phyloP scores from a whole-genome alignment of 768 basidiomycete species.

The Leccinum variicolor region DNA sequence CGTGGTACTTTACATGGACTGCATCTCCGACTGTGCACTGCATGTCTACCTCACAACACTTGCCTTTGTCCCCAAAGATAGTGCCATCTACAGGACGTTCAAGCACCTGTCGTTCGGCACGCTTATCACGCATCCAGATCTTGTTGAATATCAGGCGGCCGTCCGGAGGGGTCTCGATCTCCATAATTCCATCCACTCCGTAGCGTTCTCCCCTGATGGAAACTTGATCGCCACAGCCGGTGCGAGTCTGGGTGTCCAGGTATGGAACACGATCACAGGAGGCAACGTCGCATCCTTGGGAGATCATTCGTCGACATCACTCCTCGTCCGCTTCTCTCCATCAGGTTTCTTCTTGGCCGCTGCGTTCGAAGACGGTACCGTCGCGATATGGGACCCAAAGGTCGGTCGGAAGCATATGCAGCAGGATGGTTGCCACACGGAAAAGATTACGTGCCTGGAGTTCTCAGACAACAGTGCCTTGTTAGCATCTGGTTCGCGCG shows the following conservation, averaged over 20 bases:
- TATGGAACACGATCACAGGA: slow-evolving; percentile 21
- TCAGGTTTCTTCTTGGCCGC: slow-evolving; percentile 20
- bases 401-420: slow-evolving; percentile 17
- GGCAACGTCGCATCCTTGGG: slow-evolving; percentile 20
- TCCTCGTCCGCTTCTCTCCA: slow-evolving; percentile 17
- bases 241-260: slow-evolving; percentile 15
- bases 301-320: slow-evolving; percentile 3
- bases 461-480: slow-evolving; percentile 15
- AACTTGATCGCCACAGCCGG: slow-evolving; percentile 16
- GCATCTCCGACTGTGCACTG: slow-evolving; percentile 19
- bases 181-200: slow-evolving; percentile 7
- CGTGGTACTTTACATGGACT: slow-evolving; percentile 17
- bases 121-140: neutral
- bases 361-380: slow-evolving; percentile 15
- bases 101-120: slow-evolving; percentile 5
- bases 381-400: slow-evolving; percentile 20
- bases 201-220: slow-evolving; percentile 13
- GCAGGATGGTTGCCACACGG: slow-evolving; percentile 9
- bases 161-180: slow-evolving; percentile 2
- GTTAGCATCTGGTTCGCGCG: slow-evolving; percentile 18
- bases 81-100: slow-evolving; percentile 6
- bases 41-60: slow-evolving; percentile 16
- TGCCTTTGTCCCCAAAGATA: neutral
- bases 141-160: neutral
- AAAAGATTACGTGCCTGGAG: slow-evolving; percentile 17